A percentile compares a stretch with the other conserved stretches of the same genome.
These are phyloP conservation scores for cucumber (Cucumis sativus) DNA, from an alignment of 306 rosid genomes.

Conservation along the genomic window DNA sequence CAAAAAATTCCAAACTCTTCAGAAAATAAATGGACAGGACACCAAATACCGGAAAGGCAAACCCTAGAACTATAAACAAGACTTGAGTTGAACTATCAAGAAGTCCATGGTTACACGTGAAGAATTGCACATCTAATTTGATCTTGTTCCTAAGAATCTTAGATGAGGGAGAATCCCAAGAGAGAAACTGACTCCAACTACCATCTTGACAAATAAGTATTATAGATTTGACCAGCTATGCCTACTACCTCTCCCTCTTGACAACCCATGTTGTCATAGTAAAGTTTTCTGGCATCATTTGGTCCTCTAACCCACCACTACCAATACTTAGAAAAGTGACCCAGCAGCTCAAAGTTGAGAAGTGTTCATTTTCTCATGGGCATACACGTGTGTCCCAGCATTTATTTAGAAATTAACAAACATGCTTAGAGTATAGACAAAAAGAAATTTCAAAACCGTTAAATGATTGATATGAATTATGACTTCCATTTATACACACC, in stretches of 20 bases:
- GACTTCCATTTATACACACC: not conserved
- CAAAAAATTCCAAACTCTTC: not conserved
- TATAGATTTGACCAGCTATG: not conserved
- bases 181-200: not conserved
- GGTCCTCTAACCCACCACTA: not conserved
- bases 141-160: not conserved
- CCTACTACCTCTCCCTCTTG: not conserved
- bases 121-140: not conserved
- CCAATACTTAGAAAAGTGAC: not conserved
- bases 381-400: not conserved
- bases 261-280: not conserved
- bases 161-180: not conserved
- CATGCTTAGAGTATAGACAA: not conserved
- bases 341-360: not conserved
- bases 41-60: not conserved
- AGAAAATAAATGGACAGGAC: not conserved
- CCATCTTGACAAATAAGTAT: not conserved
- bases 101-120: not conserved
- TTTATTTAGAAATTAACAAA: not conserved
- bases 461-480: not conserved
- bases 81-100: not conserved
- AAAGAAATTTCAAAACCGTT: not conserved
- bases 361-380: not conserved
- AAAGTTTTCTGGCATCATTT: not conserved
- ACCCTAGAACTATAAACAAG: not conserved